These are phyloP conservation scores for Magnolia officinalis DNA, from an alignment of 164 flowering plant species.

Conservation along the genomic window DNA sequence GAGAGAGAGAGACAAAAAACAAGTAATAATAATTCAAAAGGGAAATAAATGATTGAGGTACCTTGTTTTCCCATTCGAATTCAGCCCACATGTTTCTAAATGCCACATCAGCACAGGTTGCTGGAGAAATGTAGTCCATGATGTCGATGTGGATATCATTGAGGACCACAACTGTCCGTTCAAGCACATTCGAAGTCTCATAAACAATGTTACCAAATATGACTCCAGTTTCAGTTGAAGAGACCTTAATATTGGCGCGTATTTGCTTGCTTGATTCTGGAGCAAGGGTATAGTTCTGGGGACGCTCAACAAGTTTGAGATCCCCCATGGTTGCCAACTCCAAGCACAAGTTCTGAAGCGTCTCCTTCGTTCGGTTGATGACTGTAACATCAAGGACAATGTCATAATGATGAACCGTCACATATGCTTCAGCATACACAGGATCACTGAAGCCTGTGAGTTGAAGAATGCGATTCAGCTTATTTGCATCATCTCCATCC, in stretches of 20 bases:
- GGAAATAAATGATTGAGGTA: constrained; percentile 19
- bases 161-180: constrained; percentile 85
- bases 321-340: constrained; percentile 99
- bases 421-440: constrained; percentile 98
- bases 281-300: constrained; percentile 94
- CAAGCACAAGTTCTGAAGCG: constrained; percentile 93
- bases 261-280: constrained; percentile 97
- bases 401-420: constrained; percentile 96
- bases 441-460: constrained; percentile 99
- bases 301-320: constrained; percentile 98
- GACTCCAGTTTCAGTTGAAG: constrained; percentile 98
- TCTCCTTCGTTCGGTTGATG: constrained; percentile 91
- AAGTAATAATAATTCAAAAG: neutral
- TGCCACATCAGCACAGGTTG: constrained; percentile 82
- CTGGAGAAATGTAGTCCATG: constrained; percentile 99
- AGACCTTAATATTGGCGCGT: constrained; percentile 91
- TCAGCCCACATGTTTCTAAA: constrained; percentile 99
- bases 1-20: neutral
- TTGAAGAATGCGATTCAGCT: constrained; percentile 91
- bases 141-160: constrained; percentile 98
- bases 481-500: constrained; percentile 88
- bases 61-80: constrained; percentile 99
- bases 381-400: constrained; percentile 96
- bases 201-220: constrained; percentile 98
- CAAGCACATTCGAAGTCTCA: constrained; percentile 91